Evolutionary conservation across 2,329 filamentous ascomycete genomes (phyloP).

Genomic region (Sclerotinia sclerotiorum): DNA sequence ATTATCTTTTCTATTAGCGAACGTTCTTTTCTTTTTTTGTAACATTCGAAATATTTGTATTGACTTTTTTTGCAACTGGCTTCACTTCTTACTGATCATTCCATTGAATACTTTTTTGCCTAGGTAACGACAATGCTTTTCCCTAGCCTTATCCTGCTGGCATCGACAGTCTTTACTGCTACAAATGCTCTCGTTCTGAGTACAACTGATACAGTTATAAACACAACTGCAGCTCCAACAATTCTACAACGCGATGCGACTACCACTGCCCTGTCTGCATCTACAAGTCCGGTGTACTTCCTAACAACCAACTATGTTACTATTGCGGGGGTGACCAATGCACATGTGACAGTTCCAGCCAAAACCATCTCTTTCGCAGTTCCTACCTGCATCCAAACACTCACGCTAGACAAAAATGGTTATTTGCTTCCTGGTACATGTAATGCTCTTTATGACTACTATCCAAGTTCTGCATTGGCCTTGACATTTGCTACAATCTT

Average conservation of each 20-base stretch:
- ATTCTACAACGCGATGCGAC: neutral
- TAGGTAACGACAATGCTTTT: neutral
- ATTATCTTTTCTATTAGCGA: neutral
- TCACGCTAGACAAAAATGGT: constrained; percentile 19
- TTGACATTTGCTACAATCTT: constrained; percentile 43
- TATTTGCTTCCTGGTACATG: constrained; percentile 42
- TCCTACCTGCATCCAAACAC: constrained; percentile 22
- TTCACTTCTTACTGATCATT: neutral
- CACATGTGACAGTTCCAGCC: constrained; percentile 21
- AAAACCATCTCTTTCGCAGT: constrained; percentile 24
- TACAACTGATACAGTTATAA: neutral
- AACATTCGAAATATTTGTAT: neutral
- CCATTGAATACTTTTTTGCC: neutral
- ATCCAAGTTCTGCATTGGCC: constrained; percentile 43
- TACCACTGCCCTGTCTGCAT: neutral
- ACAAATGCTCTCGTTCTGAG: constrained; percentile 1
- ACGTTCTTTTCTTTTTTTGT: neutral
- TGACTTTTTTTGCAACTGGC: neutral
- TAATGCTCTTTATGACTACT: constrained; percentile 42
- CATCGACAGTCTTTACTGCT: neutral
- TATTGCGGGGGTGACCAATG: constrained; percentile 22
- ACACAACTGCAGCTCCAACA: neutral
- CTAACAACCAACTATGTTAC: constrained; percentile 23
- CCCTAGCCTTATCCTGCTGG: neutral
- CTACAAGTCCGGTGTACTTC: constrained; percentile 18